Conservation (phyloP, 2,329 filamentous ascomycete genomes). For the Sarocladium kiliense region DNA sequence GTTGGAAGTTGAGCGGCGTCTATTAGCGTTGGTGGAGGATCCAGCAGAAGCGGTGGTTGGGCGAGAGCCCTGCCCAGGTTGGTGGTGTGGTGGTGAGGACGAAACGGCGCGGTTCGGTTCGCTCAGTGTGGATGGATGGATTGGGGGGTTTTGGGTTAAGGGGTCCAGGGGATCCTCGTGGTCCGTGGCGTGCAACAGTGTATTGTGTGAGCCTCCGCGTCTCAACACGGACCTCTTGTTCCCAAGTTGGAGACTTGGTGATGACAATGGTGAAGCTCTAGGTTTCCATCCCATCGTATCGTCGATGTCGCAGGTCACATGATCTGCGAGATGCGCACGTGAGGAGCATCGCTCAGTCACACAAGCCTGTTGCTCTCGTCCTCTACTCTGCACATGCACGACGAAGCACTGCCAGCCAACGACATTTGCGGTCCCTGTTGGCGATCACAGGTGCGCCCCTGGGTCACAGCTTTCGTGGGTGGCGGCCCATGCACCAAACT, state of each 20-base stretch:
- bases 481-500: background rate
- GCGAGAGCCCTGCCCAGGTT: background rate
- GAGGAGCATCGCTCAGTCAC: background rate
- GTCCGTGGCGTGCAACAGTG: background rate
- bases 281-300: no score
- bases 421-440: background rate
- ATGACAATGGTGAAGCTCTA: no score
- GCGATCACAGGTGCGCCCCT: background rate
- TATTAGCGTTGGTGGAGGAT: constrained; percentile 5
- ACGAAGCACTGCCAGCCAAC: background rate
- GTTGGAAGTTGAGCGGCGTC: constrained; percentile 2
- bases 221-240: background rate
- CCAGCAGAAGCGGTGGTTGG: constrained; percentile 1
- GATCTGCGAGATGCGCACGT: background rate
- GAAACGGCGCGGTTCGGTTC: constrained; percentile 6
- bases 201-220: background rate
- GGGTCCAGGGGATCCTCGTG: background rate
- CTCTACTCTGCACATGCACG: background rate
- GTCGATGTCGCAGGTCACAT: background rate
- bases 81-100: constrained; percentile 2
- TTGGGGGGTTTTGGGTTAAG: background rate
- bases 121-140: constrained; percentile 1
- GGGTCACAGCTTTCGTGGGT: background rate
- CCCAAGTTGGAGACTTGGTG: background rate
- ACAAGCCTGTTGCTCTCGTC: background rate